Evolutionary conservation across 2,329 filamentous ascomycete species (phyloP).

Genomic region (Anthostomella pinea): DNA sequence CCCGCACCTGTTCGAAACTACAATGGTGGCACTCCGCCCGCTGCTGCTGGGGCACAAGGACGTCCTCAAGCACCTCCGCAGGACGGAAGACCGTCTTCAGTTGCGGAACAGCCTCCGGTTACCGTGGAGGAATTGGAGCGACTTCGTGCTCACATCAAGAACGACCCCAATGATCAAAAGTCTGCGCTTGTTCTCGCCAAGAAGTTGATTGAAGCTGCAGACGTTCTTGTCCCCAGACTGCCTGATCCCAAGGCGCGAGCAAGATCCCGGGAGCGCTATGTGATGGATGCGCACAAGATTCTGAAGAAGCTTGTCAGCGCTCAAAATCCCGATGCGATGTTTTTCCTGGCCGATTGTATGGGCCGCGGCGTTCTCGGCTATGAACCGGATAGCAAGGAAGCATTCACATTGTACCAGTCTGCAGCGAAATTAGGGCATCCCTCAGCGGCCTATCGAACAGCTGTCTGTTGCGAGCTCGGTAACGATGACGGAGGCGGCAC

Average conservation of each 20-base stretch:
- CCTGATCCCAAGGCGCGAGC: conserved; percentile 69
- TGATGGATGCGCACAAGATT: conserved; percentile 83
- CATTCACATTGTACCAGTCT: conserved; percentile 89
- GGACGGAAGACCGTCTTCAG: conserved; percentile 29
- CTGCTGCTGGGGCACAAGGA: conserved; percentile 31
- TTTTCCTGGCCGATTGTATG: conserved; percentile 86
- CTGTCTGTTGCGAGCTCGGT: conserved; percentile 95
- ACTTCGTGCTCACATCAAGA: conserved; percentile 66
- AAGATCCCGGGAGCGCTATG: conserved; percentile 78
- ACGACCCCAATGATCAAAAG: conserved; percentile 68
- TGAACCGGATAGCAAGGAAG: conserved; percentile 83
- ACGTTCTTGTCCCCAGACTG: conserved; percentile 63
- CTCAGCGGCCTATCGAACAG: conserved; percentile 86
- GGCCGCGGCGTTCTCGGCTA: conserved; percentile 77
- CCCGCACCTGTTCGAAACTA: conserved; percentile 60
- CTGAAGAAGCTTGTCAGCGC: conserved; percentile 79
- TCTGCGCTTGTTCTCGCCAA: conserved; percentile 74
- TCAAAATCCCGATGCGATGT: conserved; percentile 84
- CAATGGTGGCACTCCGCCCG: conserved; percentile 44
- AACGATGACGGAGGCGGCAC: conserved; percentile 93
- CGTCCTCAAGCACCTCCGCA: conserved; percentile 36
- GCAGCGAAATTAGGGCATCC: conserved; percentile 87
- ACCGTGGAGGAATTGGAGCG: conserved; percentile 76
- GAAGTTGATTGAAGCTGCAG: conserved; percentile 80
- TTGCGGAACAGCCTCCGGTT: conserved; percentile 52